phyloP scores from a whole-genome alignment of 2,329 filamentous ascomycete species.

The Fusarium sp. region DNA sequence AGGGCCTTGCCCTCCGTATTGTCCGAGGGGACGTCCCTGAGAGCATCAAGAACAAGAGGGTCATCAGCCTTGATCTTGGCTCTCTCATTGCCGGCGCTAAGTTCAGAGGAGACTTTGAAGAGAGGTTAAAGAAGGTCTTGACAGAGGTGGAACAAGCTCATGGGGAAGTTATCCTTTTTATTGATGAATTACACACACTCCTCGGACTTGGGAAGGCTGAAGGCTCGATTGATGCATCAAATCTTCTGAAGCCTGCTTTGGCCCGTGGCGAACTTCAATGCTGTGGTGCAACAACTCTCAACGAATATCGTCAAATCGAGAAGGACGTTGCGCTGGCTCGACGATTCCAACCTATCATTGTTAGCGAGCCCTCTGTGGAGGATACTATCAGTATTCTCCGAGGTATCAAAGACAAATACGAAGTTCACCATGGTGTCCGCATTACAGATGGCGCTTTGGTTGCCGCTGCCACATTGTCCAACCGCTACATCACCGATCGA shows the following conservation, averaged over 20 bases:
- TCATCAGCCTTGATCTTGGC: conserved; percentile 87
- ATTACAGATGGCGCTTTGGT: conserved; percentile 94
- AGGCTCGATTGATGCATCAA: conserved; percentile 95
- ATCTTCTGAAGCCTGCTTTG: conserved; percentile 91
- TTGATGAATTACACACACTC: conserved; percentile 92
- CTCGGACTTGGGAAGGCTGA: conserved; percentile 94
- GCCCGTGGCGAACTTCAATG: conserved; percentile 93
- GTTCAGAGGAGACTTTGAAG: conserved; percentile 95
- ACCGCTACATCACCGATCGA: conserved; percentile 95
- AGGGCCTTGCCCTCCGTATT: conserved; percentile 89
- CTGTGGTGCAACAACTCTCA: conserved; percentile 91
- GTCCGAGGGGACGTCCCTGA: conserved; percentile 93
- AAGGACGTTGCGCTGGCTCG: conserved; percentile 94
- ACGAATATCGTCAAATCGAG: conserved; percentile 92
- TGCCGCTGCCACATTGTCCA: conserved; percentile 89
- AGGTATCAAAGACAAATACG: conserved; percentile 97
- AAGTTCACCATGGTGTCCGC: conserved; percentile 94
- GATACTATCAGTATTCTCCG: conserved; percentile 95
- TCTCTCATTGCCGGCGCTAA: conserved; percentile 95
- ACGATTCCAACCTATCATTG: conserved; percentile 91
- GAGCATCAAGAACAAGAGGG: conserved; percentile 92
- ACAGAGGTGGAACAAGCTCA: conserved; percentile 90
- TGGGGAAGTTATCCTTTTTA: conserved; percentile 90
- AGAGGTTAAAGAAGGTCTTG: conserved; percentile 87
- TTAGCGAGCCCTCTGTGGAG: conserved; percentile 89